These are phyloP conservation scores for Aspergillus bridgeri DNA, from an alignment of 495 filamentous ascomycete genomes.

Conservation along the genomic window DNA sequence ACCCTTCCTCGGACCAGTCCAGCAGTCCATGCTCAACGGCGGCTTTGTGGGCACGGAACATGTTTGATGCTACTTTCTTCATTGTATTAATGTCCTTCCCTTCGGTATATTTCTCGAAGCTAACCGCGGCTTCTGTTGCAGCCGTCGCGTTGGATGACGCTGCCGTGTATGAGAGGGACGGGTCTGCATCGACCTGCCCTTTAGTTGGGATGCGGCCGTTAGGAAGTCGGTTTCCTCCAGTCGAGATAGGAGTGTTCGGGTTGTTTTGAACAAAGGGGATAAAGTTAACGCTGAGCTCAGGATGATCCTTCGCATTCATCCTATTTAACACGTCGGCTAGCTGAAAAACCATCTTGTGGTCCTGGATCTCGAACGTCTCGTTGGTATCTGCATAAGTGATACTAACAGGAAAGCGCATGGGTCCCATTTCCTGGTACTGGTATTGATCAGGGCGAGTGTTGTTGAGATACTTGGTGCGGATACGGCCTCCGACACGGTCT, in stretches of 20 bases:
- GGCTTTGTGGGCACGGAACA: slow-evolving; percentile 59
- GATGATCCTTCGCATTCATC: slow-evolving; percentile 46
- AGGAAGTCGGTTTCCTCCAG: slow-evolving; percentile 50
- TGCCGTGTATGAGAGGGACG: slow-evolving; percentile 27
- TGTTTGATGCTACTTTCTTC: slow-evolving; percentile 51
- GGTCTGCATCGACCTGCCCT: slow-evolving; percentile 32
- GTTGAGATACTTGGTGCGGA: slow-evolving; percentile 61
- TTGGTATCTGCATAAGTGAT: slow-evolving; percentile 50
- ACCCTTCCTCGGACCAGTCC: slow-evolving; percentile 60
- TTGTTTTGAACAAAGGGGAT: slow-evolving; percentile 59
- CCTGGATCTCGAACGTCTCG: slow-evolving; percentile 52
- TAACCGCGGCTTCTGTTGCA: slow-evolving; percentile 33
- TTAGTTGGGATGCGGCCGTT: slow-evolving; percentile 43
- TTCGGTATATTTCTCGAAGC: slow-evolving; percentile 23
- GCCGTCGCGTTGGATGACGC: slow-evolving; percentile 32
- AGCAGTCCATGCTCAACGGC: slow-evolving; percentile 33
- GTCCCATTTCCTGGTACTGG: slow-evolving; percentile 74
- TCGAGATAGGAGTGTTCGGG: slow-evolving; percentile 49
- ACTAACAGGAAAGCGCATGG: slow-evolving; percentile 60
- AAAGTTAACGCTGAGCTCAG: slow-evolving; percentile 58
- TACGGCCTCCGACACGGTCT: slow-evolving; percentile 51
- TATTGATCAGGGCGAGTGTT: slow-evolving; percentile 55
- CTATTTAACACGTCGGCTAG: slow-evolving; percentile 56
- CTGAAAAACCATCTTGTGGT: slow-evolving; percentile 63
- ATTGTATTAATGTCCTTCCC: slow-evolving; percentile 31